These are phyloP conservation scores for Adansonia rubrostipa DNA, from an alignment of 441 rosid species.

Conservation along the genomic window DNA sequence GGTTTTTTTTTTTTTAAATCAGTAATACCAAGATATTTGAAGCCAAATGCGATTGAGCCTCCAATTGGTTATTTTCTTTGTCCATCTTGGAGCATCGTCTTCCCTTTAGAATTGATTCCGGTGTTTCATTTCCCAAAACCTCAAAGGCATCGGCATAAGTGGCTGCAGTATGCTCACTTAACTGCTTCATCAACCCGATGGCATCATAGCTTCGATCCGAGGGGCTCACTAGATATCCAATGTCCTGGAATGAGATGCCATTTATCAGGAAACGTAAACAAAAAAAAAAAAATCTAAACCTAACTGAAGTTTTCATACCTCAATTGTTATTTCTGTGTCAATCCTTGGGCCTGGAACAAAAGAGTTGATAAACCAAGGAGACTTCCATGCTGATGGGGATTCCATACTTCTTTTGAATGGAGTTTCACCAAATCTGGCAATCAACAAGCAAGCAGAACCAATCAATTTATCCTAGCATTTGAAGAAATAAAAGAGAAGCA, in stretches of 20 bases:
- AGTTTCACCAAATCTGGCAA: conserved; percentile 81
- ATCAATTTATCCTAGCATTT: conserved; percentile 2
- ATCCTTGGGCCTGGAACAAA: conserved; percentile 81
- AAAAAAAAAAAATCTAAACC: background rate
- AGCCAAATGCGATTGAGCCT: conserved; percentile 47
- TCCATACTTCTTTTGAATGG: conserved; percentile 85
- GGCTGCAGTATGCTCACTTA: conserved; percentile 82
- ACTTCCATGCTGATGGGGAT: conserved; percentile 99
- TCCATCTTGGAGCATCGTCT: conserved; percentile 37
- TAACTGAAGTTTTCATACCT: conserved; percentile 49
- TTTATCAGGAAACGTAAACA: conserved; percentile 14
- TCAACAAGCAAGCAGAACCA: conserved; percentile 18
- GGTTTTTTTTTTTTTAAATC: no score
- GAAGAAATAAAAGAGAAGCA: background rate
- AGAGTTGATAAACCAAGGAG: conserved; percentile 90
- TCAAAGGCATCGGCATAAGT: conserved; percentile 92
- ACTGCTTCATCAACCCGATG: conserved; percentile 85
- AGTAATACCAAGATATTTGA: conserved; percentile 53
- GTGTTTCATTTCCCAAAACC: conserved; percentile 79
- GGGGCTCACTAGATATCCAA: conserved; percentile 85
- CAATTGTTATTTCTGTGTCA: conserved; percentile 85
- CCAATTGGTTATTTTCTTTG: conserved; percentile 49
- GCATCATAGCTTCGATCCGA: conserved; percentile 89
- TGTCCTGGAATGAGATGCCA: conserved; percentile 60
- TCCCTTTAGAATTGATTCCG: conserved; percentile 58